phyloP scores from a whole-genome alignment of 345 rosid genomes.

The Lagerstroemia speciosa region DNA sequence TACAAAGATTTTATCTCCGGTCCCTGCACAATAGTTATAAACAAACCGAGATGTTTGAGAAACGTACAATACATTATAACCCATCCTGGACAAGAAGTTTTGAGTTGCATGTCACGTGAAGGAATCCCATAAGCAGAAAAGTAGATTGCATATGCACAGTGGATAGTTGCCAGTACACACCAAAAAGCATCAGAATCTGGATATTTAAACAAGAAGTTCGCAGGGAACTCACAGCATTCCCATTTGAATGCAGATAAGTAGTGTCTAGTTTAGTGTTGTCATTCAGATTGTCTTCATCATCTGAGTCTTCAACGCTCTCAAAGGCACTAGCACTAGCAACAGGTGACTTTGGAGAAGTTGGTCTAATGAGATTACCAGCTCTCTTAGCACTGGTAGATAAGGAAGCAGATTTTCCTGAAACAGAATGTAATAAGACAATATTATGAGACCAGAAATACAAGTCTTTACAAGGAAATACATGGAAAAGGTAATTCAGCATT shows the following conservation, averaged over 20 bases:
- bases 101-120: not conserved
- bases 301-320: slow-evolving; percentile 87
- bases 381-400: slow-evolving; percentile 46
- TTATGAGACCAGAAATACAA: not conserved
- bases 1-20: slow-evolving; percentile 12
- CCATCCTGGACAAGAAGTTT: not conserved
- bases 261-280: slow-evolving; percentile 50
- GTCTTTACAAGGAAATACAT: not conserved
- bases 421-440: slow-evolving; percentile 1
- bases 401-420: slow-evolving; percentile 54
- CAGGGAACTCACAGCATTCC: slow-evolving; percentile 59
- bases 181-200: not conserved
- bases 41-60: slow-evolving; percentile 12
- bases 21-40: slow-evolving; percentile 24
- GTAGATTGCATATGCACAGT: not conserved
- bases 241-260: slow-evolving; percentile 56
- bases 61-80: not conserved
- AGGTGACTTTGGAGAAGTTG: slow-evolving; percentile 92
- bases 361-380: slow-evolving; percentile 50
- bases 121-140: not conserved
- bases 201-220: not conserved
- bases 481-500: not conserved
- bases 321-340: slow-evolving; percentile 90
- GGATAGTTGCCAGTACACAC: not conserved
- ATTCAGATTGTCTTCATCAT: slow-evolving; percentile 77